These are phyloP conservation scores for Escallonia herrerae DNA, from an alignment of 129 eudicot genomes.

Conservation along the genomic window DNA sequence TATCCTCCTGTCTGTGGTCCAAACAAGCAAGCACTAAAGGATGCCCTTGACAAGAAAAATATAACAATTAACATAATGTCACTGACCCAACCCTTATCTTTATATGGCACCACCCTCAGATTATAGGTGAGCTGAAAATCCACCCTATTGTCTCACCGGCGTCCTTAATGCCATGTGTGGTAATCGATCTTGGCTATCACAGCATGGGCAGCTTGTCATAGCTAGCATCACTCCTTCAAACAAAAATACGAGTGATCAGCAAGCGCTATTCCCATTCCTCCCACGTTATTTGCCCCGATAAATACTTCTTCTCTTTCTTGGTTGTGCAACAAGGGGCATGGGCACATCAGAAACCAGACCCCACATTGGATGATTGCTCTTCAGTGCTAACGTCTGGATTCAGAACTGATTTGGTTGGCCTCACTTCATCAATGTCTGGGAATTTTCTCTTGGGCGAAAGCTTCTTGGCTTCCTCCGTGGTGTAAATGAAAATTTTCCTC, in stretches of 20 bases:
- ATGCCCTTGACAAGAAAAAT: slow-evolving; percentile 4
- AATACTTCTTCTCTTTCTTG: background rate
- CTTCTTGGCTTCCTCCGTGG: slow-evolving; percentile 79
- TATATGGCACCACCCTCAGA: background rate
- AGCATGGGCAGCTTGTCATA: slow-evolving; percentile 11
- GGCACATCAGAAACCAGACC: slow-evolving; percentile 34
- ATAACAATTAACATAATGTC: slow-evolving; percentile 5
- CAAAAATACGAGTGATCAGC: slow-evolving; percentile 4
- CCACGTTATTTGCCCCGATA: background rate
- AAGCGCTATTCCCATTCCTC: slow-evolving; percentile 3
- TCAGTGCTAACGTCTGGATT: slow-evolving; percentile 49
- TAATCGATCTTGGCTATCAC: background rate
- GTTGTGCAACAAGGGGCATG: background rate
- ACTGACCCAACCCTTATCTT: slow-evolving; percentile 4
- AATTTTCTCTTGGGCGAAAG: slow-evolving; percentile 74
- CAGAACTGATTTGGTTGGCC: slow-evolving; percentile 29
- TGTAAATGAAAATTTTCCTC: slow-evolving; percentile 76
- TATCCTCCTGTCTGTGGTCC: slow-evolving; percentile 8
- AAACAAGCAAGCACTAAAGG: slow-evolving; percentile 6
- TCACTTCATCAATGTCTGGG: slow-evolving; percentile 42
- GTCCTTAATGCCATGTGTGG: background rate
- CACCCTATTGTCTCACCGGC: slow-evolving; percentile 5
- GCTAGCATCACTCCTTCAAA: slow-evolving; percentile 5
- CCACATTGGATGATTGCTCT: slow-evolving; percentile 74
- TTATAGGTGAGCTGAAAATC: slow-evolving; percentile 1